phyloP scores from a whole-genome alignment of 805 yeast species.

The Suhomyces kilbournensis region DNA sequence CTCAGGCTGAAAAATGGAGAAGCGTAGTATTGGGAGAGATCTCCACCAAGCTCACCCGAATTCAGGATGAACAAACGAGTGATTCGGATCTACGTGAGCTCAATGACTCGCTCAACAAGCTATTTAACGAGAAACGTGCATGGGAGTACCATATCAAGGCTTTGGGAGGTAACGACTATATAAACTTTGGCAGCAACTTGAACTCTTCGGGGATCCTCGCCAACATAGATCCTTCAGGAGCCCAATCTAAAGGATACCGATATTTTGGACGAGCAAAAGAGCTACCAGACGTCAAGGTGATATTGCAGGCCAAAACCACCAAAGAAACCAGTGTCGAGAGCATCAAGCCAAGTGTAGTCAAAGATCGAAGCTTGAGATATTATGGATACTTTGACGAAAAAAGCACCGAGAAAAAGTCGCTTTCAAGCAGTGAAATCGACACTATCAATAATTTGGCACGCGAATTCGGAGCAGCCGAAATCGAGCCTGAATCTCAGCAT shows the following conservation, averaged over 20 bases:
- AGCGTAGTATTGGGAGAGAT: slow-evolving; percentile 61
- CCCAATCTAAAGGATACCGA: slow-evolving; percentile 50
- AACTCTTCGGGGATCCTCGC: slow-evolving; percentile 14
- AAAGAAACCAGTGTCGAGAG: slow-evolving; percentile 18
- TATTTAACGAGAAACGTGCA: slow-evolving; percentile 62
- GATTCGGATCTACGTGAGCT: slow-evolving; percentile 65
- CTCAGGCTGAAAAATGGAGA: slow-evolving; percentile 73
- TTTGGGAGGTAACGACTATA: slow-evolving; percentile 73
- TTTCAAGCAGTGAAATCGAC: slow-evolving; percentile 2
- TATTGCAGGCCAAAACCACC: slow-evolving; percentile 30
- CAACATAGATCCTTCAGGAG: slow-evolving; percentile 15
- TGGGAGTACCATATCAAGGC: slow-evolving; percentile 77
- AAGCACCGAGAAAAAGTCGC: neutral
- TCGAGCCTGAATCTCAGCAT: neutral
- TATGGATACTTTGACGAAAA: slow-evolving; percentile 42
- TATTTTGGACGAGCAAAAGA: slow-evolving; percentile 86
- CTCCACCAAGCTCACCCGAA: slow-evolving; percentile 53
- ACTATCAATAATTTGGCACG: slow-evolving; percentile 13
- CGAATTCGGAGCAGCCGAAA: slow-evolving; percentile 8
- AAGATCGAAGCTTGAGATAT: slow-evolving; percentile 28
- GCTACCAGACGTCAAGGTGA: slow-evolving; percentile 59
- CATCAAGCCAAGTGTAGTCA: slow-evolving; percentile 17
- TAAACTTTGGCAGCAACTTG: slow-evolving; percentile 26
- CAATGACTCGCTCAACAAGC: slow-evolving; percentile 69
- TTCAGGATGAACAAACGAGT: slow-evolving; percentile 57